Evolutionary conservation across 148 eudicot genomes (phyloP).

Genomic region (Polygonum maritimum): DNA sequence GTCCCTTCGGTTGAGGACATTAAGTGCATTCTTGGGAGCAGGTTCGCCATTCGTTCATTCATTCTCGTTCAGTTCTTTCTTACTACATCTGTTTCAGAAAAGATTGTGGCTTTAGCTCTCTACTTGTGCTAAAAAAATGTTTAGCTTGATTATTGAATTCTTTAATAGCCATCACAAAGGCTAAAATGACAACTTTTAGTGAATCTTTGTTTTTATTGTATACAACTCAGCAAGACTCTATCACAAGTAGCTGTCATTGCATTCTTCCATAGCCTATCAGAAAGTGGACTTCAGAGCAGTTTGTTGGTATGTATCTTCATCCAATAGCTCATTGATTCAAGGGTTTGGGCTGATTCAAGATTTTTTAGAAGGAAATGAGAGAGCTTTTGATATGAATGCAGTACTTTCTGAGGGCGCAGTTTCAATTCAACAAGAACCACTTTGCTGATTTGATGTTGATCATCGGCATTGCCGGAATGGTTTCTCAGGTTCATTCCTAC

Average conservation of each 20-base stretch:
- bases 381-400: slow-evolving; percentile 19
- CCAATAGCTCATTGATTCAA: neutral
- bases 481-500: slow-evolving; percentile 49
- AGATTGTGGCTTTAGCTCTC: too few species aligned
- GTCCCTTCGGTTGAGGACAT: slow-evolving; percentile 38
- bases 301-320: slow-evolving; percentile 34
- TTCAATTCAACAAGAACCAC: slow-evolving; percentile 75
- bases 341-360: neutral
- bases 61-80: too few species aligned
- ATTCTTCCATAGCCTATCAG: slow-evolving; percentile 51
- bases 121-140: too few species aligned
- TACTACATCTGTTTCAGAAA: too few species aligned
- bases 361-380: neutral
- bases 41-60: slow-evolving; percentile 21
- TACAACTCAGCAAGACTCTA: slow-evolving; percentile 50
- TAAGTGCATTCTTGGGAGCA: slow-evolving; percentile 37
- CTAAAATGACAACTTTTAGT: too few species aligned
- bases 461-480: slow-evolving; percentile 45
- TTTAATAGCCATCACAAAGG: too few species aligned
- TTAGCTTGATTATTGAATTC: too few species aligned
- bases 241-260: slow-evolving; percentile 53
- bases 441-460: slow-evolving; percentile 78
- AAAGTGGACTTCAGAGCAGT: slow-evolving; percentile 47
- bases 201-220: neutral
- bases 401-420: slow-evolving; percentile 76